phyloP scores from a whole-genome alignment of 2,329 filamentous ascomycete genomes.

The Pyricularia pennisetigena region DNA sequence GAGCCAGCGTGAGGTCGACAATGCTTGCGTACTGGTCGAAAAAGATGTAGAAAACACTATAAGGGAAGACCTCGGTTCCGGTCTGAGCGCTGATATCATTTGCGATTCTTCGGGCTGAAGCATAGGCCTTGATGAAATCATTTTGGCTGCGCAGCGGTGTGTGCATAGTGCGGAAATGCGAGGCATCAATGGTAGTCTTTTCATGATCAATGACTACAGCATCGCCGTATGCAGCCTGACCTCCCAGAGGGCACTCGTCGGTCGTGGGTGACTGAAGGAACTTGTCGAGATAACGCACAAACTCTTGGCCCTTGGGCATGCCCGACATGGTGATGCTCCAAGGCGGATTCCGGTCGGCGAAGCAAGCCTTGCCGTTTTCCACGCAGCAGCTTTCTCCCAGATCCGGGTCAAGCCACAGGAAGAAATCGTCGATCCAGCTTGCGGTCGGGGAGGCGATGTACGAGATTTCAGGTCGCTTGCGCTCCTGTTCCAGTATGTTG shows the following conservation, averaged over 20 bases:
- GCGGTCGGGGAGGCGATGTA: conserved; percentile 84
- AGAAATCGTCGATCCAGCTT: conserved; percentile 95
- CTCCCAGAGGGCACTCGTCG: conserved; percentile 78
- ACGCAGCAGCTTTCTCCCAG: conserved; percentile 51
- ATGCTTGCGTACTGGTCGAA: conserved; percentile 95
- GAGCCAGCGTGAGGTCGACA: conserved; percentile 63
- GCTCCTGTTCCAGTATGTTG: conserved; percentile 87
- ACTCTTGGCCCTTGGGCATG: conserved; percentile 92
- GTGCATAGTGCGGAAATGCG: conserved; percentile 86
- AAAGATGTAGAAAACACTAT: conserved; percentile 97
- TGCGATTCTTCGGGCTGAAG: conserved; percentile 80
- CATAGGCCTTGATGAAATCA: conserved; percentile 89
- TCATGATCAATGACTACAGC: conserved; percentile 71
- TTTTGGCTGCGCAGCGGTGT: conserved; percentile 77
- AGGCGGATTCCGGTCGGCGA: conserved; percentile 61
- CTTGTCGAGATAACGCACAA: conserved; percentile 72
- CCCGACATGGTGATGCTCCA: conserved; percentile 88
- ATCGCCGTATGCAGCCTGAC: conserved; percentile 76
- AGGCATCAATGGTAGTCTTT: conserved; percentile 58
- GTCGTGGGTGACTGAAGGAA: conserved; percentile 76
- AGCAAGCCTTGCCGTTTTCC: conserved; percentile 64
- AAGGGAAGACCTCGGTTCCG: conserved; percentile 80
- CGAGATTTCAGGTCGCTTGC: conserved; percentile 78
- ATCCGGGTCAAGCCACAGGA: conserved; percentile 89
- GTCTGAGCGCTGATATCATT: conserved; percentile 62